A percentile compares a stretch with the other conserved stretches of the same genome.
phyloP scores from a whole-genome alignment of 352 stramenopile species.

The Phytophthora nicotianae region DNA sequence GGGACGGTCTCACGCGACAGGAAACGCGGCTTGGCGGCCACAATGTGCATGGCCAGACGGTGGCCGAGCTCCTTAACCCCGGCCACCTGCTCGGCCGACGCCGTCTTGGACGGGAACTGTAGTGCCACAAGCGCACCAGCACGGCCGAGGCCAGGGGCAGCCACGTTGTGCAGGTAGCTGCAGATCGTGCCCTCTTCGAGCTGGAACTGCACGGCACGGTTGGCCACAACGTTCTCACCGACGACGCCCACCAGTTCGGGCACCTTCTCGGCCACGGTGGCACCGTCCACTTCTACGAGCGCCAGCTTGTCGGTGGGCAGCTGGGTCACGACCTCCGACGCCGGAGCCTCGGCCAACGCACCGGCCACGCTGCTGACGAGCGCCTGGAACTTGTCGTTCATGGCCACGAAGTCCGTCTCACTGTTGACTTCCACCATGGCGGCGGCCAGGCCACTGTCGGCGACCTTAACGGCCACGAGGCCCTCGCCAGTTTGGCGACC shows the following conservation, averaged over 20 bases:
- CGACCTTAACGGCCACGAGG: slow-evolving; percentile 69
- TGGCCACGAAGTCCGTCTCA: slow-evolving; percentile 95
- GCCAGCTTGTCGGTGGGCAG: slow-evolving; percentile 50
- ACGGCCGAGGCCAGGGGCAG: slow-evolving; percentile 65
- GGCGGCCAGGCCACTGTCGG: slow-evolving; percentile 23
- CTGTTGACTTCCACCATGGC: slow-evolving; percentile 95
- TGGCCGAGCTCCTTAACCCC: slow-evolving; percentile 86
- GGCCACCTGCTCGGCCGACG: slow-evolving; percentile 51
- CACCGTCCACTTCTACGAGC: slow-evolving; percentile 54
- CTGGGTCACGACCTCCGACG: slow-evolving; percentile 33
- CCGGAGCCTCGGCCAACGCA: slow-evolving; percentile 39
- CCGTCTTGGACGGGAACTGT: slow-evolving; percentile 63
- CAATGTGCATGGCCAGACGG: slow-evolving; percentile 96
- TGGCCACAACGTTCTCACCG: slow-evolving; percentile 87
- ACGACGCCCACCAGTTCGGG: slow-evolving; percentile 84
- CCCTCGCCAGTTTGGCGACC: slow-evolving; percentile 79
- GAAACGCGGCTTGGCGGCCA: slow-evolving; percentile 93
- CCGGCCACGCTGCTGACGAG: slow-evolving; percentile 62
- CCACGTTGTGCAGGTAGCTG: slow-evolving; percentile 89
- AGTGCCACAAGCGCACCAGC: slow-evolving; percentile 92
- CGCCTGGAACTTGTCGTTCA: slow-evolving; percentile 92
- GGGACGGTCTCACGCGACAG: slow-evolving; percentile 89
- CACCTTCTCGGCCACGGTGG: slow-evolving; percentile 71
- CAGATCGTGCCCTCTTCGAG: slow-evolving; percentile 74
- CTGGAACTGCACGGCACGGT: slow-evolving; percentile 72